A percentile compares a stretch with the other conserved stretches of the same genome.
phyloP scores from a whole-genome alignment of 1,139 yeast genomes.

The Kodamaea anthophila region DNA sequence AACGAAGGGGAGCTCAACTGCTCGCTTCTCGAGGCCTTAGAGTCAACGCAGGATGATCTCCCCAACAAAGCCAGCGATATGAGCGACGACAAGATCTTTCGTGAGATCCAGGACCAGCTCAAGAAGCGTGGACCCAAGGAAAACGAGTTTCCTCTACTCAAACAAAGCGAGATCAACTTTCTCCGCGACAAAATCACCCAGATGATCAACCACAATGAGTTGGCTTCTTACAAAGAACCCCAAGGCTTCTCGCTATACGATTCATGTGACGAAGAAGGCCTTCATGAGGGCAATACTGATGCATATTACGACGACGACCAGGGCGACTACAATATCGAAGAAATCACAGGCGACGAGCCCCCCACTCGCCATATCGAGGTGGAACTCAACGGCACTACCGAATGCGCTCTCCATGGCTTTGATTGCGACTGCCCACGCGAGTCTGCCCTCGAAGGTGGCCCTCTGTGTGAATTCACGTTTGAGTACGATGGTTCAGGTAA shows the following conservation, averaged over 20 bases:
- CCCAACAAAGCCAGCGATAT: slow-evolving; percentile 11
- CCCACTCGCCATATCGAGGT: slow-evolving; percentile 37
- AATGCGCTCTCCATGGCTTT: slow-evolving; percentile 27
- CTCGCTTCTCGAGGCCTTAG: slow-evolving; percentile 29
- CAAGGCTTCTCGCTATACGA: slow-evolving; percentile 34
- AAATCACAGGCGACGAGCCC: slow-evolving; percentile 21
- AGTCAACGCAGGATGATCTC: slow-evolving; percentile 19
- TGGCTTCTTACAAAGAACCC: slow-evolving; percentile 6
- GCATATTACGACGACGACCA: slow-evolving; percentile 18
- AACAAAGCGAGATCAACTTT: slow-evolving; percentile 29
- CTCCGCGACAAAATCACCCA: slow-evolving; percentile 25
- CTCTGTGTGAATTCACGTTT: slow-evolving; percentile 36
- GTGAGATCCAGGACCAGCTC: slow-evolving; percentile 6
- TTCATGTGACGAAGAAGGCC: slow-evolving; percentile 37
- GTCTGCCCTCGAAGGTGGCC: slow-evolving; percentile 16
- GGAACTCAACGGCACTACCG: slow-evolving; percentile 31
- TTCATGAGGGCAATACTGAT: slow-evolving; percentile 28
- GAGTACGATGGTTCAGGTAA: slow-evolving; percentile 41
- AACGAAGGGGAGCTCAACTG: slow-evolving; percentile 20
- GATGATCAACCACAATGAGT: slow-evolving; percentile 15
- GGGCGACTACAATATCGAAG: slow-evolving; percentile 37
- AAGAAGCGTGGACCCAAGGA: slow-evolving; percentile 1
- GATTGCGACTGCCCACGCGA: slow-evolving; percentile 28
- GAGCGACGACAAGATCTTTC: slow-evolving; percentile 8
- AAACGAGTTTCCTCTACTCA: slow-evolving; percentile 13